Base-by-base conservation (phyloP, 352 stramenopile species). In the Plasmopara halstedii region DNA sequence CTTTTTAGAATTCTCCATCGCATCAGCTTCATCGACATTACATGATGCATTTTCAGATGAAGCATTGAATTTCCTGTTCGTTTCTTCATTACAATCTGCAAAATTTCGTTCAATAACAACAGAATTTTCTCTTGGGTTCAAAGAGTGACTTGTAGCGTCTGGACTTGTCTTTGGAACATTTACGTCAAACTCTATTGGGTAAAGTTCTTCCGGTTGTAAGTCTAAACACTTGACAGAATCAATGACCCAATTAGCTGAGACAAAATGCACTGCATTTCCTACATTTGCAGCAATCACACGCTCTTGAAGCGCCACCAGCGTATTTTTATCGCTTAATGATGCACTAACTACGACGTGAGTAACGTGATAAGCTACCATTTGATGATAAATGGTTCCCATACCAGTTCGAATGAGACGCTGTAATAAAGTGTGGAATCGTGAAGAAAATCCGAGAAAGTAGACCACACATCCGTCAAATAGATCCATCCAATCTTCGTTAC, bases 351-450 rank as follows among this genome's bases (percentile, higher is more conserved):
- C 17, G 1, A 89, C 64, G 31, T 89, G 78, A 3, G 74, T 85
- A 32, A 87, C 78, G n/a, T 73, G 70, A 3, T 46, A 58, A 14
- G 71, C 17, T 19, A 75, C 65, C 42, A 84, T 50, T 19, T 77
- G 58, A 34, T 84, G 68, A 41, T 81, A 87, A 31, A 84, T 78
- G 33, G 74, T 79, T 20, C 78, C 78, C 74, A 87, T 83, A 7
- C 66, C 66, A n/a, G 60, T 64, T 11, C 78, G 74, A 46, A 87
- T 64, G 19, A 89, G 35, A 17, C 40, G 48, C 46, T 83, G 72
- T 22, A 89, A 27, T 19, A 60, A 20, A 0, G 49, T 36, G 20
- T 69, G 58, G 46, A 75, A 65, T 14, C 67, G 60, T 7, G 58
- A 42, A 1, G 60, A 46, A 17, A 87, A 89, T 0, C 78, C 78